Evolutionary conservation across 2,329 filamentous ascomycete species (phyloP).

Genomic region (Zarea fungicola): DNA sequence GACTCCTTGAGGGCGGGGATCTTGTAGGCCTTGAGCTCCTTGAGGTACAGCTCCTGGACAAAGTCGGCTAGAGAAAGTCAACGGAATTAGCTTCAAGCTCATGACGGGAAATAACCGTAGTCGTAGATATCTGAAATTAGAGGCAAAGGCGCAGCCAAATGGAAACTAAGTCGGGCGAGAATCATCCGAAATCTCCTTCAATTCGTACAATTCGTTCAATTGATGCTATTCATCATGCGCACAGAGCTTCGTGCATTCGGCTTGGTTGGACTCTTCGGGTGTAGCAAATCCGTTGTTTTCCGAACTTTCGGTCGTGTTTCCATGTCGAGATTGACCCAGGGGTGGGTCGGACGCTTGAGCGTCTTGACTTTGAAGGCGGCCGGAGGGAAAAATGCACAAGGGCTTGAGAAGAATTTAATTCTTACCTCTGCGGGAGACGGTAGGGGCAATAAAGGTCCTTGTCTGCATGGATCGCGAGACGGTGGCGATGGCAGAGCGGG

Average conservation of each 20-base stretch:
- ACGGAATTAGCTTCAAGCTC: conserved; percentile 4
- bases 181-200: not conserved
- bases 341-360: not conserved
- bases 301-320: conserved; percentile 3
- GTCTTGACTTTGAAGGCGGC: no score
- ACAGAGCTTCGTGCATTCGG: not conserved
- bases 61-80: conserved; percentile 67
- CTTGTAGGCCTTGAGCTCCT: conserved; percentile 96
- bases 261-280: not conserved
- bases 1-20: conserved; percentile 72
- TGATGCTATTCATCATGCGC: not conserved
- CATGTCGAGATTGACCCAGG: conserved; percentile 2
- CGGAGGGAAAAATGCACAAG: conserved; percentile 6
- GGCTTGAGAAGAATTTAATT: conserved; percentile 17
- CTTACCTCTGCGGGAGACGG: conserved; percentile 58
- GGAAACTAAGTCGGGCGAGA: no score
- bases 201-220: not conserved
- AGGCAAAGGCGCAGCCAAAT: no score
- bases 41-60: conserved; percentile 95
- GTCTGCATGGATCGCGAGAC: conserved; percentile 45
- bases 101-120: not conserved
- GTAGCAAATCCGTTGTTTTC: conserved; percentile 8
- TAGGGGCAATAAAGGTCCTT: conserved; percentile 56
- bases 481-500: conserved; percentile 44
- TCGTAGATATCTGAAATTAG: not conserved